These are phyloP conservation scores for Gossypium australe DNA, from an alignment of 345 rosid species.

Conservation along the genomic window DNA sequence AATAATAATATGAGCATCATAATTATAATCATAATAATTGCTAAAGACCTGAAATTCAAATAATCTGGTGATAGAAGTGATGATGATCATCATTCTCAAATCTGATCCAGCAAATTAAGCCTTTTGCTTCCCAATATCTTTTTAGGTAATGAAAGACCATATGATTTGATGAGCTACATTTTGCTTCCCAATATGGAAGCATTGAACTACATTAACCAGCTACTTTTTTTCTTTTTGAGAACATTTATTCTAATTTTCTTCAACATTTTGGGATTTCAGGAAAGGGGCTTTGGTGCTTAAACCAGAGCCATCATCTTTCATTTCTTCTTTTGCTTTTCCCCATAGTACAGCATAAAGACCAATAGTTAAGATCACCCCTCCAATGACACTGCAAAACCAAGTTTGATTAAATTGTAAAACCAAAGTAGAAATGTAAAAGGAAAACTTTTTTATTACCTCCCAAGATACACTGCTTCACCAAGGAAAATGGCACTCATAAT, in stretches of 20 bases:
- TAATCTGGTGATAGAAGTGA: too few relatives aligned
- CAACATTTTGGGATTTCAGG: neutral
- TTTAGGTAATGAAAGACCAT: too few relatives aligned
- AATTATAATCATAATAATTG: too few relatives aligned
- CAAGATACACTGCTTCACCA: neutral
- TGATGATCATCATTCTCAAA: too few relatives aligned
- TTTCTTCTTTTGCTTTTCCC: conserved; percentile 10
- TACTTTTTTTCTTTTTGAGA: too few relatives aligned
- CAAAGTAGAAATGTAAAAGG: neutral
- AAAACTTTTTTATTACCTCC: neutral
- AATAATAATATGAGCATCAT: too few relatives aligned
- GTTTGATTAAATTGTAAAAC: neutral
- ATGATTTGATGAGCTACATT: too few relatives aligned
- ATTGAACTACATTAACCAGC: too few relatives aligned
- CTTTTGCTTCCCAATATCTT: too few relatives aligned
- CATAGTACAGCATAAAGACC: conserved; percentile 10
- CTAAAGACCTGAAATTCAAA: too few relatives aligned
- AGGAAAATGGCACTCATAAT: conserved; percentile 3
- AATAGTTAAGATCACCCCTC: neutral
- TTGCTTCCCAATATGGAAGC: too few relatives aligned
- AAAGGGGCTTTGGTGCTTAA: neutral
- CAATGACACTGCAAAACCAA: conserved; percentile 7
- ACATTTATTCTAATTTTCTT: neutral
- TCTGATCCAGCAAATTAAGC: too few relatives aligned
- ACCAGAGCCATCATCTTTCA: neutral